These are phyloP conservation scores for Arachnopeziza araneosa DNA, from an alignment of 2,329 filamentous ascomycete species.

Conservation along the genomic window DNA sequence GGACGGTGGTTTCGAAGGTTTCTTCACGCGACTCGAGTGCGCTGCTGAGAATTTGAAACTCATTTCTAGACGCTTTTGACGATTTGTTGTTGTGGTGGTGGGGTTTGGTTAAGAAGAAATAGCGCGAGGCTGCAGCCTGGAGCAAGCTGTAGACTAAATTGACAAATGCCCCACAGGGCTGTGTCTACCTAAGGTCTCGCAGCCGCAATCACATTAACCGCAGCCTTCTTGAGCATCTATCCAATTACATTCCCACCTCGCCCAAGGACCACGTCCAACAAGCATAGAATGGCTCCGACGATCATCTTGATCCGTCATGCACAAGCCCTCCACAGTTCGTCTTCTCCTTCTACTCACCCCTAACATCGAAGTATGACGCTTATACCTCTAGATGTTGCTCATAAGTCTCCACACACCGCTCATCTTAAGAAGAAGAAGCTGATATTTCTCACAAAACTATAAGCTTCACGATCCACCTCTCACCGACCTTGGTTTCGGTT, in stretches of 20 bases:
- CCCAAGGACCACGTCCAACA: not conserved
- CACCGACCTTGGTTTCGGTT: conserved; percentile 20
- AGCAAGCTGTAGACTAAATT: no score
- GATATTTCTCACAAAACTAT: conserved; percentile 23
- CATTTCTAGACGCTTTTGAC: conserved; percentile 12
- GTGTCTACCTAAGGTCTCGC: no score
- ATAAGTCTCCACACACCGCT: conserved; percentile 24
- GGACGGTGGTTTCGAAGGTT: conserved; percentile 22
- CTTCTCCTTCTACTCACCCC: not conserved
- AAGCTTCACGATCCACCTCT: conserved; percentile 21
- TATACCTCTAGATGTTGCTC: conserved; percentile 21
- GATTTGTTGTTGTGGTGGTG: not conserved
- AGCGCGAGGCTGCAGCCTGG: not conserved
- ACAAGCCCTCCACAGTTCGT: conserved; percentile 37
- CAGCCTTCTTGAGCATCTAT: not conserved
- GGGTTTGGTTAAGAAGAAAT: not conserved
- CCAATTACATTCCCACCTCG: not conserved
- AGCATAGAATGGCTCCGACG: conserved; percentile 32
- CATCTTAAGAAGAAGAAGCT: conserved; percentile 7
- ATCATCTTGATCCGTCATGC: conserved; percentile 39
- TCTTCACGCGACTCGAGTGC: conserved; percentile 29
- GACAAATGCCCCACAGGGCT: no score
- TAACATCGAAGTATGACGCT: conserved; percentile 4
- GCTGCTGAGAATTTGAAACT: conserved; percentile 27
- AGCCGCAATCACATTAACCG: no score